These are phyloP conservation scores for Onygenales sp. DNA, from an alignment of 2,329 filamentous ascomycete species.

Conservation along the genomic window DNA sequence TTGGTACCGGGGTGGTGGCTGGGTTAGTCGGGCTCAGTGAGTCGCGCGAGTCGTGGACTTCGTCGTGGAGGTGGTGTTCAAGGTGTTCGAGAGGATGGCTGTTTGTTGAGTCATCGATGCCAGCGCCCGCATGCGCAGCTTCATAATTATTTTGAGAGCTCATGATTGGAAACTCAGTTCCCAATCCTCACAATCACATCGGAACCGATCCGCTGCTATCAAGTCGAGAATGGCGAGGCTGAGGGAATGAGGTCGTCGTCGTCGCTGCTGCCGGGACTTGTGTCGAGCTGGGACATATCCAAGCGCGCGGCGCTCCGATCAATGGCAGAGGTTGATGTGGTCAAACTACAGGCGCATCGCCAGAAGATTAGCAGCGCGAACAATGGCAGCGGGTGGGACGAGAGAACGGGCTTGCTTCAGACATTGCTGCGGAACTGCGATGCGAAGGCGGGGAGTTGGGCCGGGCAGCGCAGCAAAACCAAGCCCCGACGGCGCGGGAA, in stretches of 20 bases:
- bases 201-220: slow-evolving; percentile 2
- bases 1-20: neutral
- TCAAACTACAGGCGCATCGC: neutral
- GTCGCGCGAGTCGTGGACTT: neutral
- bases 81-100: neutral
- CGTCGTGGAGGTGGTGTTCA: neutral
- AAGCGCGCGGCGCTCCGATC: neutral
- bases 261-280: slow-evolving; percentile 5
- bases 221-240: neutral
- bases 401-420: no score
- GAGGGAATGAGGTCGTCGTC: slow-evolving; percentile 8
- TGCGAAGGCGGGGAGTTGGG: no score
- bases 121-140: neutral
- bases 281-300: slow-evolving; percentile 12
- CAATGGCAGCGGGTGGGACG: no score
- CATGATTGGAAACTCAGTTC: neutral
- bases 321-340: neutral
- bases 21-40: neutral
- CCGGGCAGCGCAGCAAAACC: no score
- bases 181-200: slow-evolving; percentile 6
- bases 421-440: no score
- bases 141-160: neutral
- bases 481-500: no score
- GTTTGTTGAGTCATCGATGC: neutral
- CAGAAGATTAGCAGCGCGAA: neutral